Percentiles rank a stretch among this genome's conserved stretches.
phyloP scores from a whole-genome alignment of 768 basidiomycete genomes.

The Russula dissimulans region DNA sequence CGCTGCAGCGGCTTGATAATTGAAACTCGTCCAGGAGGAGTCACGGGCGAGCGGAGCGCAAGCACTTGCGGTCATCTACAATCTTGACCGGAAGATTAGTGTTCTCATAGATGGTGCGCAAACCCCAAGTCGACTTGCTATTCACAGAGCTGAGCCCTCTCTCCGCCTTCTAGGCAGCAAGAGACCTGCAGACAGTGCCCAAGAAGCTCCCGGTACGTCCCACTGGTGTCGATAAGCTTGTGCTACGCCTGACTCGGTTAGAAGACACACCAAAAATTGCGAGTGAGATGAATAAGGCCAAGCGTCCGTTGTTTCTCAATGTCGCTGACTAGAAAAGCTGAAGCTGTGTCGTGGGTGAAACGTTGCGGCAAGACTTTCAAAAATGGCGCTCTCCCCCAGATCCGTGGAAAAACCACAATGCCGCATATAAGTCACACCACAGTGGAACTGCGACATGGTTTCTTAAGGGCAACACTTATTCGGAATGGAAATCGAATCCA shows the following conservation, averaged over 20 bases:
- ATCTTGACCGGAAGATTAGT: not conserved
- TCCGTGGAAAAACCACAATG: not conserved
- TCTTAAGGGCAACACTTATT: not conserved
- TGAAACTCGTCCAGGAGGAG: not conserved
- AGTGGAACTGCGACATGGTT: not conserved
- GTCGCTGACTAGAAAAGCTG: not conserved
- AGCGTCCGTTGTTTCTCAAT: not conserved
- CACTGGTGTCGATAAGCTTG: not conserved
- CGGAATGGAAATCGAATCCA: not conserved
- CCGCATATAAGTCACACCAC: not conserved
- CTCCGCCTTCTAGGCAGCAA: not conserved
- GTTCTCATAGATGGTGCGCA: not conserved
- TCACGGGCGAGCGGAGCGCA: not conserved
- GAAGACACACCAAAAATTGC: not conserved
- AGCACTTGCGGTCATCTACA: not conserved
- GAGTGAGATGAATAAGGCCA: not conserved
- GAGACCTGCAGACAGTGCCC: not conserved
- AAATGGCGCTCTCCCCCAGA: not conserved
- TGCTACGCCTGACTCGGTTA: not conserved
- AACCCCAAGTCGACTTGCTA: not conserved
- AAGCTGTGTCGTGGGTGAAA: not conserved
- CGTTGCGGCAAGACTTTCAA: not conserved
- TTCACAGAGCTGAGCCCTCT: not conserved
- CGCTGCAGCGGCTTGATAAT: not conserved
- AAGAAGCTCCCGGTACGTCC: not conserved